phyloP scores from a whole-genome alignment of 1,139 yeast species.

The Taiozyma onychis region DNA sequence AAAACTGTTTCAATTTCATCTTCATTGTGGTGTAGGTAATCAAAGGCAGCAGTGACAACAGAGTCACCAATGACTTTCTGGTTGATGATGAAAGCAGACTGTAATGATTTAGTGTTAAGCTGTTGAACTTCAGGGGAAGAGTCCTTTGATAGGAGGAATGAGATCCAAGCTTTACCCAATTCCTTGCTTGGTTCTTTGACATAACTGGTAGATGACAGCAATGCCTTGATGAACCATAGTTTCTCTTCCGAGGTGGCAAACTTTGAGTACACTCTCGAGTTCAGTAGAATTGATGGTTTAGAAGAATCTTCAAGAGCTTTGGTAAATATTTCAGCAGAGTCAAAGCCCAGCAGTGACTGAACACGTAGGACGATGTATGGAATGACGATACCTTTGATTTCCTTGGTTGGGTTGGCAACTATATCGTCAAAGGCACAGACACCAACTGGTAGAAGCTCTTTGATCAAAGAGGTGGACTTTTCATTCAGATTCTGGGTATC shows the following conservation, averaged over 20 bases:
- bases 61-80: conserved; percentile 28
- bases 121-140: conserved; percentile 33
- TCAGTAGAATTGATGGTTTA: conserved; percentile 40
- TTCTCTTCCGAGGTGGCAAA: conserved; percentile 39
- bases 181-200: conserved; percentile 13
- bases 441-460: conserved; percentile 26
- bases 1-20: conserved; percentile 17
- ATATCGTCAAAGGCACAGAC: conserved; percentile 35
- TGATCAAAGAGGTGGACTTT: conserved; percentile 21
- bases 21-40: conserved; percentile 25
- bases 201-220: conserved; percentile 24
- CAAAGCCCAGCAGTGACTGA: conserved; percentile 6
- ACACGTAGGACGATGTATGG: conserved; percentile 38
- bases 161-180: conserved; percentile 39
- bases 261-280: conserved; percentile 45
- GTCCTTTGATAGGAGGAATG: conserved; percentile 34
- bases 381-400: conserved; percentile 39
- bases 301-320: conserved; percentile 32
- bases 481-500: conserved; percentile 17
- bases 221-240: conserved; percentile 46
- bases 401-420: conserved; percentile 41
- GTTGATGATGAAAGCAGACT: conserved; percentile 20
- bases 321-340: conserved; percentile 19
- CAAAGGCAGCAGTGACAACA: conserved; percentile 23
- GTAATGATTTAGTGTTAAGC: conserved; percentile 29